Evolutionary conservation across 345 rosid genomes (phyloP).

Genomic region (Physaria fendleri): DNA sequence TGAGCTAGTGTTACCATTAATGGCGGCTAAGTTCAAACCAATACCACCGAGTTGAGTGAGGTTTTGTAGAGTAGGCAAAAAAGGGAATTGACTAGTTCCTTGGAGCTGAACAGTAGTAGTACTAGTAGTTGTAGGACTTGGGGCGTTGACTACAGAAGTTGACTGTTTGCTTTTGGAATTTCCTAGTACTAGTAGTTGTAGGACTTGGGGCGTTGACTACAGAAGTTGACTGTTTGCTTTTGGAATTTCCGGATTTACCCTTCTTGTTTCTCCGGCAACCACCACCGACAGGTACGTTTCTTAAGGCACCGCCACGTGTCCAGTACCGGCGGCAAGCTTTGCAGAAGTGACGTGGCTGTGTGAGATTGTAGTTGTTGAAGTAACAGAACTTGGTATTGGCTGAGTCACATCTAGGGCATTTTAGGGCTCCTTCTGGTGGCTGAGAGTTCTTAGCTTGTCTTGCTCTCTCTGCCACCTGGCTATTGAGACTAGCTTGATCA

Average conservation of each 20-base stretch:
- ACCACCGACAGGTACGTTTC: slow-evolving; percentile 35
- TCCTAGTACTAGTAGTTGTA: slow-evolving; percentile 1
- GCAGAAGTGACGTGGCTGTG: slow-evolving; percentile 37
- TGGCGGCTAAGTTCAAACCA: slow-evolving; percentile 28
- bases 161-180: no score
- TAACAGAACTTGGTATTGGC: slow-evolving; percentile 35
- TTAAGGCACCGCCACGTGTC: slow-evolving; percentile 35
- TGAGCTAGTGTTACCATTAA: slow-evolving; percentile 22
- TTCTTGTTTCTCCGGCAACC: slow-evolving; percentile 34
- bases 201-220: slow-evolving; percentile 21
- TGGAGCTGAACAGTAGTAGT: slow-evolving; percentile 17
- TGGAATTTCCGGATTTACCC: slow-evolving; percentile 27
- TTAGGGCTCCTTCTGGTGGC: slow-evolving; percentile 26
- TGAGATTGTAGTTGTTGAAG: slow-evolving; percentile 34
- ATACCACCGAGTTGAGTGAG: slow-evolving; percentile 32
- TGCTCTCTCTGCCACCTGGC: slow-evolving; percentile 23
- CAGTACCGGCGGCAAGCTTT: slow-evolving; percentile 36
- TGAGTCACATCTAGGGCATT: slow-evolving; percentile 34
- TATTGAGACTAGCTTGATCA: slow-evolving; percentile 11
- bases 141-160: slow-evolving; percentile 23
- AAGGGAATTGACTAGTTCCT: slow-evolving; percentile 19
- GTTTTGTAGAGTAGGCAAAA: slow-evolving; percentile 27
- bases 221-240: slow-evolving; percentile 28
- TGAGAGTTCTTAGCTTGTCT: slow-evolving; percentile 26
- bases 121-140: slow-evolving; percentile 7